Conservation (phyloP, 2,329 filamentous ascomycete species). For the Chalaropsis ovoidea region DNA sequence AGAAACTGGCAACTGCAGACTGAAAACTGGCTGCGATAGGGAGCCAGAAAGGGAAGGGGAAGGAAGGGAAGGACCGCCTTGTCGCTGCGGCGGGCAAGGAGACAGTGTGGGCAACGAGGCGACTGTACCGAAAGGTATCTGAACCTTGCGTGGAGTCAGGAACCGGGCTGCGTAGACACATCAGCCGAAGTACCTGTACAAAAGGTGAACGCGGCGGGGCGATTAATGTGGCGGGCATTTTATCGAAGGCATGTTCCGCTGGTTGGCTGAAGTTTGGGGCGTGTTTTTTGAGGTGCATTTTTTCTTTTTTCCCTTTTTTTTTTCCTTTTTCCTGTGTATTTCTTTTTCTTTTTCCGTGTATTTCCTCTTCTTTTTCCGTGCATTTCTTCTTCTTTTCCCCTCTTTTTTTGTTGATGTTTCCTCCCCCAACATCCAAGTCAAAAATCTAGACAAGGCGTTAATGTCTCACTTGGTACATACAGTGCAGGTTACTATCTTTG, state of each 20-base stretch:
- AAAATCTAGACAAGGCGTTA: background rate
- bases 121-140: slow-evolving; percentile 1
- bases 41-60: background rate
- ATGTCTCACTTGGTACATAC: background rate
- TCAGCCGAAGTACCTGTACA: slow-evolving; percentile 2
- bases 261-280: too few species aligned
- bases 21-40: slow-evolving; percentile 6
- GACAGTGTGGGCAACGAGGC: slow-evolving; percentile 1
- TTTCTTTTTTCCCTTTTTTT: background rate
- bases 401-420: background rate
- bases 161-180: background rate
- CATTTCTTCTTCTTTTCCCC: background rate
- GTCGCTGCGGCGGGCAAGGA: background rate
- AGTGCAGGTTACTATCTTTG: background rate
- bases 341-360: background rate
- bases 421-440: background rate
- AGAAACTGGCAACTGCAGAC: background rate
- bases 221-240: background rate
- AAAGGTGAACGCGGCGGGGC: background rate
- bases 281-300: background rate
- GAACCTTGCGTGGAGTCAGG: background rate
- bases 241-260: background rate
- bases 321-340: background rate
- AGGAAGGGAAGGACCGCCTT: background rate
- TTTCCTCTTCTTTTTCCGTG: background rate